phyloP scores from a whole-genome alignment of 2,329 filamentous ascomycete species.

The Venturia carpophila region DNA sequence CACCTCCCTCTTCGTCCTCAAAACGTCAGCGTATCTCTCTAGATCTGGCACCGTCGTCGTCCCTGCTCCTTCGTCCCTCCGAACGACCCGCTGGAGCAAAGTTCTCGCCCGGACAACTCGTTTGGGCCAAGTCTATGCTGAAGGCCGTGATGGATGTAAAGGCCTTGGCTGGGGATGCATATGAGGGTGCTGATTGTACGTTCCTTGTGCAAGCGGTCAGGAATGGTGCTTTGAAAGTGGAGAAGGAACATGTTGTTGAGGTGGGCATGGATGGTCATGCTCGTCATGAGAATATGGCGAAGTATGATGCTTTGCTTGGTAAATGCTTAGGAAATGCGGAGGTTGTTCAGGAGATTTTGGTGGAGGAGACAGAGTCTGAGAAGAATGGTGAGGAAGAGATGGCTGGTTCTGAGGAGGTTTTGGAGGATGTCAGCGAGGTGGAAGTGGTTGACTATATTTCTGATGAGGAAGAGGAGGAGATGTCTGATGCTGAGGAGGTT shows the following conservation, averaged over 20 bases:
- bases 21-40: conserved; percentile 2
- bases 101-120: not conserved
- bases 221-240: not conserved
- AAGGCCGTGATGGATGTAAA: not conserved
- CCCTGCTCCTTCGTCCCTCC: not conserved
- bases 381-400: not conserved
- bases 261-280: conserved; percentile 7
- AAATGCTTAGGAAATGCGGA: not conserved
- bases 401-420: not conserved
- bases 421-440: not conserved
- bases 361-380: not conserved
- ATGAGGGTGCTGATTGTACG: not conserved
- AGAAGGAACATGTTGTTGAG: not conserved
- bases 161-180: not conserved
- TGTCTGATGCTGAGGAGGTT: not conserved
- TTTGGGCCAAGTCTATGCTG: not conserved
- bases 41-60: not conserved
- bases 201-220: not conserved
- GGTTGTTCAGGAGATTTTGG: not conserved
- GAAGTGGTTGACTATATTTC: not conserved
- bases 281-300: not conserved
- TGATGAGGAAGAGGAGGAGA: not conserved
- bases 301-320: not conserved
- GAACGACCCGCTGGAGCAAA: not conserved
- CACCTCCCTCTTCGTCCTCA: not conserved